Evolutionary conservation across 306 rosid species (phyloP).

Genomic region (Prunus kanzakura): DNA sequence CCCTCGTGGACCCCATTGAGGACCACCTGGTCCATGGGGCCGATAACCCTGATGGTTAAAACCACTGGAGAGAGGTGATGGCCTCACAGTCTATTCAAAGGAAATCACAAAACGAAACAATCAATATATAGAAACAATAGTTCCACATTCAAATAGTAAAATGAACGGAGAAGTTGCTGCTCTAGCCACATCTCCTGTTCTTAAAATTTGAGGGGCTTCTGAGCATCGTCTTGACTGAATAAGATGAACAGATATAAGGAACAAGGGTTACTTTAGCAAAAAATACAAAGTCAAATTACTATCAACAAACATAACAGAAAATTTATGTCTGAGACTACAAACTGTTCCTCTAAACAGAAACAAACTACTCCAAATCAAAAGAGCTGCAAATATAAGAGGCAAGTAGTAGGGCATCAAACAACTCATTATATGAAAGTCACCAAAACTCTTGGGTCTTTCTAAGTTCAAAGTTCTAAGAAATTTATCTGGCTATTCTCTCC

Average conservation of each 20-base stretch:
- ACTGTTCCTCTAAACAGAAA: background rate
- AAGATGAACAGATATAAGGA: conserved; percentile 4
- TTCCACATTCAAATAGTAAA: background rate
- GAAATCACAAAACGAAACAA: conserved; percentile 20
- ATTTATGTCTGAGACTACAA: conserved; percentile 7
- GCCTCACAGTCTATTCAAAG: conserved; percentile 70
- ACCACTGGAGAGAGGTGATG: conserved; percentile 60
- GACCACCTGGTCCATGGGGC: conserved; percentile 77
- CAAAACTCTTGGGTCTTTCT: background rate
- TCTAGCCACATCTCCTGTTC: conserved; percentile 14
- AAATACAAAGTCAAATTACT: background rate
- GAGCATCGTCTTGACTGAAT: conserved; percentile 1
- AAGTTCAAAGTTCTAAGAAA: background rate
- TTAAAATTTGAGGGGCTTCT: conserved; percentile 9
- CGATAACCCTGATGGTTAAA: conserved; percentile 77
- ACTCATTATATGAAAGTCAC: background rate
- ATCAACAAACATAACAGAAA: background rate
- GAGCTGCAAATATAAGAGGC: background rate
- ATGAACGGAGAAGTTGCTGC: conserved; percentile 20
- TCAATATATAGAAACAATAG: conserved; percentile 28
- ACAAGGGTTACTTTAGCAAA: background rate
- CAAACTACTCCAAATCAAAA: background rate
- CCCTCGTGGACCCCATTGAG: conserved; percentile 92
- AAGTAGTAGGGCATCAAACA: background rate
- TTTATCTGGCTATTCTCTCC: background rate